A percentile compares a stretch with the other conserved stretches of the same genome.
These are phyloP conservation scores for Penicillium aurantiogriseum DNA, from an alignment of 2,329 filamentous ascomycete species.

Conservation along the genomic window DNA sequence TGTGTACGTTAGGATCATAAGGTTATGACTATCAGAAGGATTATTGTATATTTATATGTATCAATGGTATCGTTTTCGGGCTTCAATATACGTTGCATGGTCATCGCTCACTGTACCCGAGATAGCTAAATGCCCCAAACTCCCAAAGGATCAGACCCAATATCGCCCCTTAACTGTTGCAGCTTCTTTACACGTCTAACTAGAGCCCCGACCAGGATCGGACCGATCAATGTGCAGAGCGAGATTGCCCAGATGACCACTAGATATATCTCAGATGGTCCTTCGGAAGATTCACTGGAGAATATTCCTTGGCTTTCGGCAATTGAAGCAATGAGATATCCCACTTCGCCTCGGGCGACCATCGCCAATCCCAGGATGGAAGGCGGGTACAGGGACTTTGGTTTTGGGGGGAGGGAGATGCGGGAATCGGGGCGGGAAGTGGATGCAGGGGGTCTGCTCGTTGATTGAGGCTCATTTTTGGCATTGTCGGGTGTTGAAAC, in stretches of 20 bases:
- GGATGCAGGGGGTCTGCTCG: neutral
- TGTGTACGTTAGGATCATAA: neutral
- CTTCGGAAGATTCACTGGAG: conserved; percentile 7
- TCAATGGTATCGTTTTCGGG: neutral
- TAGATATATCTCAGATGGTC: conserved; percentile 50
- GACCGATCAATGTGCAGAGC: conserved; percentile 56
- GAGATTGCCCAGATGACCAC: conserved; percentile 58
- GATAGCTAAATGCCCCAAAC: conserved; percentile 42
- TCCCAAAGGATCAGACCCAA: conserved; percentile 42
- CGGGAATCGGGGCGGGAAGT: neutral
- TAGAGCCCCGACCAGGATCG: conserved; percentile 52
- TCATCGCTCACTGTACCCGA: neutral
- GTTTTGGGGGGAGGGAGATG: conserved; percentile 41
- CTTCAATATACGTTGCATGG: too few relatives aligned
- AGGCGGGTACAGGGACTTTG: conserved; percentile 65
- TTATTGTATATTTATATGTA: neutral
- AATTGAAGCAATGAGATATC: conserved; percentile 70
- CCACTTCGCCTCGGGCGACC: conserved; percentile 77
- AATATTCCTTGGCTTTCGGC: conserved; percentile 58
- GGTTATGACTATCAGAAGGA: neutral
- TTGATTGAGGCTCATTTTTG: neutral
- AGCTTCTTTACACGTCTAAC: conserved; percentile 48
- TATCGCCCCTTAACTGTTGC: conserved; percentile 26
- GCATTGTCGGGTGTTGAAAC: neutral
- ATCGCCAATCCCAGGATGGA: conserved; percentile 67